phyloP scores from a whole-genome alignment of 2,329 filamentous ascomycete genomes.

The Trichoderma pleuroti region DNA sequence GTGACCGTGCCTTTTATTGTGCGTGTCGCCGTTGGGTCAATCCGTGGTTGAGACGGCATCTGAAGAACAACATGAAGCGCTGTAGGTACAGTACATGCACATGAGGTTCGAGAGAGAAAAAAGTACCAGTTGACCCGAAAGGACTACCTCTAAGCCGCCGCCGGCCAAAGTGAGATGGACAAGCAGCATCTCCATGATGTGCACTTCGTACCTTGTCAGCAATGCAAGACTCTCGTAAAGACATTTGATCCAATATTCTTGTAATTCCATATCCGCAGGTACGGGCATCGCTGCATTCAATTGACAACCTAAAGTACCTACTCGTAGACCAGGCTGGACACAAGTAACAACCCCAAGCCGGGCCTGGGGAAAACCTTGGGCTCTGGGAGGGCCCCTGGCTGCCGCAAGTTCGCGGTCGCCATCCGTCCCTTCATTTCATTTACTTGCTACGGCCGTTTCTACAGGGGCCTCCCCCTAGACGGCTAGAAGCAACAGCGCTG shows the following conservation, averaged over 20 bases:
- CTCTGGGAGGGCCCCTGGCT: slow-evolving; percentile 8
- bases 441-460: slow-evolving; percentile 15
- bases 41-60: background rate
- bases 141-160: background rate
- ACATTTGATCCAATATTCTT: background rate
- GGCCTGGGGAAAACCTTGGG: background rate
- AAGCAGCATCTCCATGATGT: background rate
- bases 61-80: background rate
- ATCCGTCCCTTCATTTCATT: slow-evolving; percentile 17
- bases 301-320: background rate
- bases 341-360: background rate
- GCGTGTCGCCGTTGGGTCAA: background rate
- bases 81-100: background rate
- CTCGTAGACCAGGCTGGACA: too few relatives aligned
- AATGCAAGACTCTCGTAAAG: background rate
- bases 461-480: slow-evolving; percentile 4
- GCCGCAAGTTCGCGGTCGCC: slow-evolving; percentile 5
- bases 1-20: background rate
- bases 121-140: background rate
- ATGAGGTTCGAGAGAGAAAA: background rate
- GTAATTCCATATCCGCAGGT: background rate
- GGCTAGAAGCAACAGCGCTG: background rate
- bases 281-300: background rate
- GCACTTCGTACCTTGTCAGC: background rate
- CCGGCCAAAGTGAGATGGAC: background rate